Base-by-base conservation (phyloP, 768 basidiomycete species). In the Pleurotus salmoneostramineus region DNA sequence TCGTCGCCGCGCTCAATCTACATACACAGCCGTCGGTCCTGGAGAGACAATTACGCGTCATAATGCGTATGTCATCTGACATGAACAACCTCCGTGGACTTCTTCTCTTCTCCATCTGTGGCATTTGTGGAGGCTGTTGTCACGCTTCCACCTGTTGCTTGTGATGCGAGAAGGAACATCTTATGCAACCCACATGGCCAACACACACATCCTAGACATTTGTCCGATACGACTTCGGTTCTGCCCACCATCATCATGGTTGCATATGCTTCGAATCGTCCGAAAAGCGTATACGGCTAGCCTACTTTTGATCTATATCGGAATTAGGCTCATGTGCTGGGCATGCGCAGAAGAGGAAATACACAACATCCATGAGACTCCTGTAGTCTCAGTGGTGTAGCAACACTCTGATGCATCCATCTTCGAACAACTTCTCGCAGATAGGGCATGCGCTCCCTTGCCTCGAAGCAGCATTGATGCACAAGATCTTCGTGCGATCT, bases 321-420 rank as follows among this genome's bases (percentile, higher is more conserved):
- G 50, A 34, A 35, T 52, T 52, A 52, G 50, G 37, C 50, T 52
- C 35, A 36, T 52, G 50, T 52, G 45, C 45, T 47, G 11, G 45
- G 45, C 11, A 47, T 11, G 14, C 8, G 45, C n/a, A 11, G 11
- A 11, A 47, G 45, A 47, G 10, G 21, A 27, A 17, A 27, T 5
- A 21, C 8, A 15, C 5, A 15, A n/a, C 45, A 46, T 46, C 17
- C 5, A 31, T 46, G 31, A 15, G 45, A 46, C 10, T 31, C 45
- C 31, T 46, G 17, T 46, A 17, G 45, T 27, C 21, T 27, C 21
- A 27, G 21, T 3, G 21, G 21, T 27, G 40, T n/a, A 42, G n/a
- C 40, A 8, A 42, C 8, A 3, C 40, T n/a, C 12, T 47, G 45
- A 47, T 47, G 45, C 48, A 6, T 49, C 48, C n/a, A 45, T 11